A percentile compares a stretch with the other conserved stretches of the same genome.
phyloP scores from a whole-genome alignment of 192 early-diverging fungal species.

The Jimgerdemannia lactiflua region DNA sequence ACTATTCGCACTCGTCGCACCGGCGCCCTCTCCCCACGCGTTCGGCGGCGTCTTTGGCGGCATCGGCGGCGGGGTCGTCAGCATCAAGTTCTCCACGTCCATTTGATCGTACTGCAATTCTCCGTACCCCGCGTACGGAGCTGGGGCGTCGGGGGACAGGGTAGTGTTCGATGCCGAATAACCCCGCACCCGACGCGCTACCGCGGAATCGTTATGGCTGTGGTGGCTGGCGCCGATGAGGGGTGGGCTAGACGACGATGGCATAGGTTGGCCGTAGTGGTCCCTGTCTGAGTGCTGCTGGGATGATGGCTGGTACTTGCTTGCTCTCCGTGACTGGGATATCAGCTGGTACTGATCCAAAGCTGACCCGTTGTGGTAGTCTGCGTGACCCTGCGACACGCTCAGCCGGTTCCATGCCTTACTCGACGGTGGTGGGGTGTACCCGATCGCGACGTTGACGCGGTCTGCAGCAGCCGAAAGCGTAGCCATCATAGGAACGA shows the following conservation, averaged over 20 bases:
- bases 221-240: constrained; percentile 1
- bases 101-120: neutral
- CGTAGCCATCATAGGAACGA: neutral
- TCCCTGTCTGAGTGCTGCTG: neutral
- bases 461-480: constrained; percentile 1
- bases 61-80: neutral
- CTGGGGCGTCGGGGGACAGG: neutral
- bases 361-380: neutral
- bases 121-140: neutral
- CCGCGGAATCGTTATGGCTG: neutral
- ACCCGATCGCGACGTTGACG: neutral
- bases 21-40: neutral
- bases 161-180: neutral
- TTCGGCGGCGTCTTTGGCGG: neutral
- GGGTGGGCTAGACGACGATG: neutral
- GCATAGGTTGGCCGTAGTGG: neutral
- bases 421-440: neutral
- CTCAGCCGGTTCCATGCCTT: neutral
- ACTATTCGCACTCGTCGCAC: neutral
- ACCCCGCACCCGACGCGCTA: neutral
- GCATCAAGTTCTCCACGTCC: neutral
- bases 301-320: neutral
- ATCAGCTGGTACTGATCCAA: neutral
- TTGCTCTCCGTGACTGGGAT: neutral
- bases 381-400: neutral